Base-by-base conservation (phyloP, 306 rosid species). In the Casuarina glauca region DNA sequence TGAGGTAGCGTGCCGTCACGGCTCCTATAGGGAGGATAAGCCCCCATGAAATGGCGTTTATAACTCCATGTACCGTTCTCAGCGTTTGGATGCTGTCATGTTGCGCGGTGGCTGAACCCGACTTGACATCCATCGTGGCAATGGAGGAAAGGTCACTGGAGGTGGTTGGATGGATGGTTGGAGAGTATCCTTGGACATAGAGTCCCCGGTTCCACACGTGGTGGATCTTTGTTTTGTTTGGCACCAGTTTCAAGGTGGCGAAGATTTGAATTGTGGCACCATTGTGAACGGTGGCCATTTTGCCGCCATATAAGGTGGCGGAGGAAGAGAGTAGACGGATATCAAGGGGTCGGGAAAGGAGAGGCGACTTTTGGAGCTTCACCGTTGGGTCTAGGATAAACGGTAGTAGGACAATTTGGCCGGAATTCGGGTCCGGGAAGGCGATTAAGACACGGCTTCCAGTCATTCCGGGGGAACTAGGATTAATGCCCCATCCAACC, bases 101-200 rank as follows among this genome's bases (percentile, higher is more conserved):
- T 12, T 82, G 91, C 13, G 84, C 41, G 4, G 88, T 86, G 0
- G 91, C 74, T 2, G 91, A 81, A 61, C 95, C 97, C 7, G 98
- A 93, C 54, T 80, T 43, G 49, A 93, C 88, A 70, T 96, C 96
- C 16, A 96, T 76, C 4, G 97, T 91, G 13, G 93, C 79, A 35
- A 85, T 54, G 67, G 98, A 93, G 50, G 99, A 87, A 1, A 96
- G 86, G 73, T 96, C 98, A 48, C 61, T 77, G 8, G 96, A 41
- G 2, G 91, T 90, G 0, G 99, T 96, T 20, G 97, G 97, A 70
- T 96, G 99, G 73, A 96, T 91, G 42, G 99, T 90, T 5, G 98
- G 99, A 1, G 99, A 96, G 84, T 93, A 96, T 67, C 98, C 99
- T 79, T 96, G 98, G 58, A 96, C 99, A 74, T 96, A 96, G 39